A percentile compares a stretch with the other conserved stretches of the same genome.
These are phyloP conservation scores for Bathelium albidoporum DNA, from an alignment of 495 filamentous ascomycete genomes.

Conservation along the genomic window DNA sequence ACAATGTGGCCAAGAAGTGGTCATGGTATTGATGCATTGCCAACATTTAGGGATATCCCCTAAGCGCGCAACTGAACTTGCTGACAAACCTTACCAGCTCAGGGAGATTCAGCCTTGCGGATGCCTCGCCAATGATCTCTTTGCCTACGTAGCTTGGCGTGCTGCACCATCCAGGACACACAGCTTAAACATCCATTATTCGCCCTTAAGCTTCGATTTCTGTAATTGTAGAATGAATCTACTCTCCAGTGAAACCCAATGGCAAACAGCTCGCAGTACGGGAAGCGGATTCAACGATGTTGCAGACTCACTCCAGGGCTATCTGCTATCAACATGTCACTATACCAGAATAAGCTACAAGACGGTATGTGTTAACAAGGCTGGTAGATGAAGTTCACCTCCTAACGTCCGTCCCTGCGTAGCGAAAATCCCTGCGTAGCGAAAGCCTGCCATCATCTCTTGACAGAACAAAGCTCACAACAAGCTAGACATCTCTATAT, in stretches of 20 bases:
- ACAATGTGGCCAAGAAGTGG: too few relatives aligned
- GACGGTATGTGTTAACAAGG: background rate
- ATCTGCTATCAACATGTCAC: background rate
- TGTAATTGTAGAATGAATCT: background rate
- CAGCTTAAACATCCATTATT: too few relatives aligned
- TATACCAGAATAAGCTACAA: background rate
- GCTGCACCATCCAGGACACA: too few relatives aligned
- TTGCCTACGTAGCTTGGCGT: too few relatives aligned
- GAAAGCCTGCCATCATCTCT: background rate
- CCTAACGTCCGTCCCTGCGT: conserved; percentile 4
- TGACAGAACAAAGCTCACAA: background rate
- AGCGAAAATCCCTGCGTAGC: background rate
- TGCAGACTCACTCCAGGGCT: background rate
- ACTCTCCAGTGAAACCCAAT: background rate
- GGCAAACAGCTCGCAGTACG: background rate
- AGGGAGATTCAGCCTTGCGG: too few relatives aligned
- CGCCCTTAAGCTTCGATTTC: too few relatives aligned
- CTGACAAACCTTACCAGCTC: too few relatives aligned
- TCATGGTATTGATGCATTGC: too few relatives aligned
- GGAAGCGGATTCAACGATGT: background rate
- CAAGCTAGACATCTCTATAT: conserved; percentile 2
- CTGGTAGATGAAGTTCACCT: background rate
- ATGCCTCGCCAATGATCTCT: too few relatives aligned
- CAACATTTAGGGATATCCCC: too few relatives aligned
- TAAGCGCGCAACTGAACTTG: too few relatives aligned